Conservation (phyloP, 1,139 yeast genomes). For the Diutina pseudorugosa region DNA sequence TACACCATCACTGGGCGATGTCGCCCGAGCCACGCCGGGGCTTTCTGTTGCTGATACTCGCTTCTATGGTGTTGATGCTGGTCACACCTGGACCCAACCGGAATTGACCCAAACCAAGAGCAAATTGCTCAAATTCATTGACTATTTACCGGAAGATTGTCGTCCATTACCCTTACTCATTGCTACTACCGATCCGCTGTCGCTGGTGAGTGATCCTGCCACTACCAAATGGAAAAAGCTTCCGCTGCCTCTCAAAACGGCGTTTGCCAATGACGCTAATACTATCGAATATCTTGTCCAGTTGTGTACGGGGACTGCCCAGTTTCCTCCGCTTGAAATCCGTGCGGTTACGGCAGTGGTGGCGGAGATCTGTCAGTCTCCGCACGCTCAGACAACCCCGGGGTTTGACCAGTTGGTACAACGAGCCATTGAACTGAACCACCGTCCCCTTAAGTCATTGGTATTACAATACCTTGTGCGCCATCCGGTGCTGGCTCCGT, state of each 20-base stretch:
- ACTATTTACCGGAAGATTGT: constrained; percentile 25
- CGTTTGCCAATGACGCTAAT: not conserved
- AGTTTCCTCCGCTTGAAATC: not conserved
- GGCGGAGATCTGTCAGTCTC: not conserved
- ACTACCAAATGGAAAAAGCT: constrained; percentile 40
- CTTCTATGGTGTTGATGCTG: constrained; percentile 59
- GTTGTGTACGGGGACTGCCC: not conserved
- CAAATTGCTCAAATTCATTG: constrained; percentile 21
- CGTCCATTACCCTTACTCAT: constrained; percentile 38
- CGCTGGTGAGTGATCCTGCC: constrained; percentile 40
- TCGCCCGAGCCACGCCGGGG: constrained; percentile 40
- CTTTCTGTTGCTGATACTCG: constrained; percentile 40
- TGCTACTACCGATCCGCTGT: constrained; percentile 51
- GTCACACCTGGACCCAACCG: constrained; percentile 38
- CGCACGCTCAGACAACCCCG: not conserved
- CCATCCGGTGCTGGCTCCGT: not conserved
- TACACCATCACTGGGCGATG: not conserved
- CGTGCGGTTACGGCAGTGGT: not conserved
- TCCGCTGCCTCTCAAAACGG: not conserved
- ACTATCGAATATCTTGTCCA: not conserved
- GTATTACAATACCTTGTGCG: not conserved
- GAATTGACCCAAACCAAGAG: constrained; percentile 37
- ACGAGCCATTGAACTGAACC: not conserved
- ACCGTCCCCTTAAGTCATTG: not conserved
- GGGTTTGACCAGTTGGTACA: not conserved